A percentile compares a stretch with the other conserved stretches of the same genome.
These are phyloP conservation scores for Daedaleopsis sinensis DNA, from an alignment of 768 basidiomycete species.

Conservation along the genomic window DNA sequence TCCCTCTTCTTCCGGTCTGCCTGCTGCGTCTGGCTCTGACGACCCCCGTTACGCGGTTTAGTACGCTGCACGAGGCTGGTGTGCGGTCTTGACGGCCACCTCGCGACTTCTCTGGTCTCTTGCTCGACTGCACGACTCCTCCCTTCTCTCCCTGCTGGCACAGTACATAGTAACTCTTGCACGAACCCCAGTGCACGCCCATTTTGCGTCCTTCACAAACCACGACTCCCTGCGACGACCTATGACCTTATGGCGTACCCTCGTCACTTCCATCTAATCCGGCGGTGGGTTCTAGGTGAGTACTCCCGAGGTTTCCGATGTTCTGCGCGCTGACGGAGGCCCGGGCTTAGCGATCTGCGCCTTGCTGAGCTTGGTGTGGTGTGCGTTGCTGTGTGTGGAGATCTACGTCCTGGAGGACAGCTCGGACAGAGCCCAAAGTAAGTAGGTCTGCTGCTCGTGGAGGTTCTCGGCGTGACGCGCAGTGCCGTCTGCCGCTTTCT, in stretches of 20 bases:
- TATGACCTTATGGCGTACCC: background rate
- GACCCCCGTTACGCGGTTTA: background rate
- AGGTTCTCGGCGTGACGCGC: background rate
- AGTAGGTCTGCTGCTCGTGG: slow-evolving; percentile 22
- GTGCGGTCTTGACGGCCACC: slow-evolving; percentile 12
- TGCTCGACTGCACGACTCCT: background rate
- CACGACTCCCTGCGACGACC: background rate
- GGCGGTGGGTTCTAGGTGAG: slow-evolving; percentile 31
- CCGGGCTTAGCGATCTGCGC: slow-evolving; percentile 43
- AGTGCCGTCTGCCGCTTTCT: slow-evolving; percentile 2
- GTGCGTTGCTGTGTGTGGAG: slow-evolving; percentile 47
- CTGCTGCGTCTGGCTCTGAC: slow-evolving; percentile 5
- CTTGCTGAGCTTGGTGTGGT: slow-evolving; percentile 51
- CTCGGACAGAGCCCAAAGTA: slow-evolving; percentile 49
- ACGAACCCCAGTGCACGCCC: background rate
- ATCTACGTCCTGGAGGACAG: slow-evolving; percentile 50
- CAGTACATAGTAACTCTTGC: background rate
- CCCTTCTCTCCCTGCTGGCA: slow-evolving; percentile 1
- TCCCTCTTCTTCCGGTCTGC: background rate
- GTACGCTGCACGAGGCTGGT: slow-evolving; percentile 5
- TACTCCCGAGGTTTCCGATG: background rate
- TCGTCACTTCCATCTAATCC: background rate
- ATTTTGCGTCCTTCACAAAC: background rate
- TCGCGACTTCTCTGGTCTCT: background rate
- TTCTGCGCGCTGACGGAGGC: background rate